Percentiles rank a stretch among this genome's conserved stretches.
Evolutionary conservation across 371 early-diverging fungal species (phyloP).

Genomic region (Mucor irregularis): DNA sequence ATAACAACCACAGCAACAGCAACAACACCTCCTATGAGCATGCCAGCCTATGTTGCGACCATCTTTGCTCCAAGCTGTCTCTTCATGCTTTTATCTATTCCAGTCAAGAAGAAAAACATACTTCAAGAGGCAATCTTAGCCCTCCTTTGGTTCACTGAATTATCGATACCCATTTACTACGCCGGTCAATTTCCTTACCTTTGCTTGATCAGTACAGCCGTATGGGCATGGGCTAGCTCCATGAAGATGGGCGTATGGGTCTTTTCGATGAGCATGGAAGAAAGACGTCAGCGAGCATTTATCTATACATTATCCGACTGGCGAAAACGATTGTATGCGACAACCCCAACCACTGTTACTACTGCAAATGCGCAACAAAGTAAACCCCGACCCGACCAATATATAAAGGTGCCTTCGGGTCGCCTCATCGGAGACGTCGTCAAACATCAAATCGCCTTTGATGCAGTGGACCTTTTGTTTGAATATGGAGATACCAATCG

Average conservation of each 20-base stretch:
- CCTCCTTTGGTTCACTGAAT: constrained; percentile 18
- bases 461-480: constrained; percentile 12
- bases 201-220: constrained; percentile 19
- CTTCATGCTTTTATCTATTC: constrained; percentile 26
- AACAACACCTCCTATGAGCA: constrained; percentile 2
- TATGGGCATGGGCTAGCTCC: constrained; percentile 32
- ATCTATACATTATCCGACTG: constrained; percentile 27
- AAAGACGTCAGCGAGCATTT: constrained; percentile 32
- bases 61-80: constrained; percentile 22
- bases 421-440: constrained; percentile 4
- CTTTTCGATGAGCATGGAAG: constrained; percentile 35
- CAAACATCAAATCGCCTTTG: constrained; percentile 24
- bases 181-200: constrained; percentile 27
- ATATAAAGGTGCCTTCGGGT: neutral
- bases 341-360: neutral
- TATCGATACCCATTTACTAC: constrained; percentile 31
- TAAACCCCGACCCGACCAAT: neutral
- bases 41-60: constrained; percentile 13
- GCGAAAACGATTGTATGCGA: constrained; percentile 19
- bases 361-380: neutral
- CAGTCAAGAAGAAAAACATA: constrained; percentile 20
- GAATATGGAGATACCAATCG: constrained; percentile 16
- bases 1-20: neutral
- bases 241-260: constrained; percentile 50
- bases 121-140: constrained; percentile 22